These are phyloP conservation scores for Penicillium sclerotigenum DNA, from an alignment of 2,329 filamentous ascomycete species.

Conservation along the genomic window DNA sequence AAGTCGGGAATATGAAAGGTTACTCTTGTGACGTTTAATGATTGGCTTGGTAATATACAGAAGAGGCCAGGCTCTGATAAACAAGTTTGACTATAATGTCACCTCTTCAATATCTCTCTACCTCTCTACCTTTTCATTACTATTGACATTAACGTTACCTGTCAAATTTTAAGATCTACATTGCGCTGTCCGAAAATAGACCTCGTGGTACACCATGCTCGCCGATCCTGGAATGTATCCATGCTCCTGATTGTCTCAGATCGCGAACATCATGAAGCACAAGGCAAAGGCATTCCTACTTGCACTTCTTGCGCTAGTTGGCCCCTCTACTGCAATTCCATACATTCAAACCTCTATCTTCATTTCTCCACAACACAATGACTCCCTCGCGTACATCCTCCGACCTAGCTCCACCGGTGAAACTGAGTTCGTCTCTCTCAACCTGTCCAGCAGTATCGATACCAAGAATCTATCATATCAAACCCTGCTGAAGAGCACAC, in stretches of 20 bases:
- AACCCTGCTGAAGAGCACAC: slow-evolving; percentile 27
- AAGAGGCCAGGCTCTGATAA: neutral
- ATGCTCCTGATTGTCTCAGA: slow-evolving; percentile 25
- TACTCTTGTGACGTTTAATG: neutral
- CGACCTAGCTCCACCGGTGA: slow-evolving; percentile 49
- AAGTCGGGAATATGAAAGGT: neutral
- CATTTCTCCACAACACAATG: slow-evolving; percentile 49
- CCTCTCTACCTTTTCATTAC: neutral
- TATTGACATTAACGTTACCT: neutral
- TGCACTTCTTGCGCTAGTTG: slow-evolving; percentile 20
- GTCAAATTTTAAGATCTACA: slow-evolving; percentile 1
- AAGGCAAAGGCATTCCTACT: slow-evolving; percentile 12
- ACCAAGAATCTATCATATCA: slow-evolving; percentile 42
- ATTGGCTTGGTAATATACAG: slow-evolving; percentile 11
- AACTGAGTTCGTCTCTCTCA: slow-evolving; percentile 60
- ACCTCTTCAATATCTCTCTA: neutral
- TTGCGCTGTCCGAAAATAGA: slow-evolving; percentile 3
- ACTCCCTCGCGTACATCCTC: slow-evolving; percentile 67
- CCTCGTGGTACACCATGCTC: slow-evolving; percentile 22
- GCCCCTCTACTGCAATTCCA: slow-evolving; percentile 53
- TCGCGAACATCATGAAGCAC: slow-evolving; percentile 16
- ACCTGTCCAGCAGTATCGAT: slow-evolving; percentile 59
- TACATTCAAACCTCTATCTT: slow-evolving; percentile 77
- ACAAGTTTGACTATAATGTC: neutral
- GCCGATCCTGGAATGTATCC: slow-evolving; percentile 27